Base-by-base conservation (phyloP, 164 flowering plant species). In the Vitis rupestris region DNA sequence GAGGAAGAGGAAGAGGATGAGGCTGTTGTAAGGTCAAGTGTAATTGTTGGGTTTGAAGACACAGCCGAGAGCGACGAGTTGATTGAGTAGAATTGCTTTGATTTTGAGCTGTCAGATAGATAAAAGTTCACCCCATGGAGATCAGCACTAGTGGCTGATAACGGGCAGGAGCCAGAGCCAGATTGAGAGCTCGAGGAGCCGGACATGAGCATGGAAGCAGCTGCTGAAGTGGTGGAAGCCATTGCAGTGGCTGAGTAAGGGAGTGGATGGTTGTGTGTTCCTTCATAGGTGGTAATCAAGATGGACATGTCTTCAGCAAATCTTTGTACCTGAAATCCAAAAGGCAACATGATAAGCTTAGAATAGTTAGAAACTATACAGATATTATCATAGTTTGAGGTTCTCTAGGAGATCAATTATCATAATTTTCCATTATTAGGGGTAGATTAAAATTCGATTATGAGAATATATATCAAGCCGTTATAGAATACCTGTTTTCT, bases 21-120 rank as follows among this genome's bases (percentile, higher is more conserved):
- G 51, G 85, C 80, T 60, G 83, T 73, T 57, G 98, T 92, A 65
- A 96, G 94, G 75, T 96, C 99, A n/a, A 96, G 87, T 27, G 97
- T 93, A 75, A 96, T 87, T 17, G 97, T 89, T 14, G 97, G 97
- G 79, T 70, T 74, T 0, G 92, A 75, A 55, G 94, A 73, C 2
- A 92, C 68, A 23, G 89, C 19, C 49, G 90, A 80, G 61, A 86
- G 70, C 7, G 91, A 71, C 27, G 94, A 75, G 74, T 80, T 83
- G 68, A 90, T 82, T 3, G 85, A 19, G 79, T 81, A 90, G 82
- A 83, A 81, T 49, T 78, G 91, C 54, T 81, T 83, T 48, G 84
- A 58, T 68, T 79, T 82, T 58, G 92, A 78, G 69, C 65, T 75
- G 51, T 87, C 89, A 1, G 90, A 70, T 56, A 84, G 83, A 31